Conservation (phyloP, 2,329 filamentous ascomycete species). For the Dothiorella sarmentorum region DNA sequence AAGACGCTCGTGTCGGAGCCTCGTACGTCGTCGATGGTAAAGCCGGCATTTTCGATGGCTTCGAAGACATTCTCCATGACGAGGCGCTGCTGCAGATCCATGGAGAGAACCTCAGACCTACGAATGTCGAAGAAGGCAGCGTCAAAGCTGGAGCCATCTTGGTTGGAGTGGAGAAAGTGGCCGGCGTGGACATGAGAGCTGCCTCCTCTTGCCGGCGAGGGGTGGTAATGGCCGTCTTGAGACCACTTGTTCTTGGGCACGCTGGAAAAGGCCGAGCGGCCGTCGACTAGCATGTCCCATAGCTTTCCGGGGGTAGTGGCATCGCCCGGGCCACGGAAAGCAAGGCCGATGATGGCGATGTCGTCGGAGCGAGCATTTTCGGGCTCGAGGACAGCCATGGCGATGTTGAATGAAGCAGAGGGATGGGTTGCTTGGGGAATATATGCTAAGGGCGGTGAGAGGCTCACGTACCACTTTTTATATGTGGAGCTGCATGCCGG, state of each 20-base stretch:
- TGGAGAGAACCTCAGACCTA: slow-evolving; percentile 23
- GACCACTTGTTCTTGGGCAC: slow-evolving; percentile 31
- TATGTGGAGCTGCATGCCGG: slow-evolving; percentile 15
- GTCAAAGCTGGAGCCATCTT: slow-evolving; percentile 21
- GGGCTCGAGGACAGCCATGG: background rate
- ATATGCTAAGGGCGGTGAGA: slow-evolving; percentile 13
- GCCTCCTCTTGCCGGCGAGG: slow-evolving; percentile 18
- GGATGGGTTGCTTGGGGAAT: background rate
- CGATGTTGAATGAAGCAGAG: slow-evolving; percentile 1
- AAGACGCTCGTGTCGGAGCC: slow-evolving; percentile 18
- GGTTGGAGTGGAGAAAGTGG: slow-evolving; percentile 21
- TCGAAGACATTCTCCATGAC: slow-evolving; percentile 33
- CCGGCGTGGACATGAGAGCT: background rate
- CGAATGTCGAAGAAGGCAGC: slow-evolving; percentile 23
- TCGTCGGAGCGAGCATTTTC: slow-evolving; percentile 18
- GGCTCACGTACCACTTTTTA: slow-evolving; percentile 18
- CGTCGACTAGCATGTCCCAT: slow-evolving; percentile 28
- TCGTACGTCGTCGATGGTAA: slow-evolving; percentile 22
- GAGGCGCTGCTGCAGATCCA: slow-evolving; percentile 29
- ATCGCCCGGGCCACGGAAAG: slow-evolving; percentile 22
- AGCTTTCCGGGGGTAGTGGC: slow-evolving; percentile 32
- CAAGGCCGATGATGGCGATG: slow-evolving; percentile 21
- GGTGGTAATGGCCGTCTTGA: slow-evolving; percentile 29
- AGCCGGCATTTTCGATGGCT: slow-evolving; percentile 39
- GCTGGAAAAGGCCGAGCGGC: background rate